A percentile compares a stretch with the other conserved stretches of the same genome.
Evolutionary conservation across 345 rosid genomes (phyloP).

Genomic region (Euphorbia peplus): DNA sequence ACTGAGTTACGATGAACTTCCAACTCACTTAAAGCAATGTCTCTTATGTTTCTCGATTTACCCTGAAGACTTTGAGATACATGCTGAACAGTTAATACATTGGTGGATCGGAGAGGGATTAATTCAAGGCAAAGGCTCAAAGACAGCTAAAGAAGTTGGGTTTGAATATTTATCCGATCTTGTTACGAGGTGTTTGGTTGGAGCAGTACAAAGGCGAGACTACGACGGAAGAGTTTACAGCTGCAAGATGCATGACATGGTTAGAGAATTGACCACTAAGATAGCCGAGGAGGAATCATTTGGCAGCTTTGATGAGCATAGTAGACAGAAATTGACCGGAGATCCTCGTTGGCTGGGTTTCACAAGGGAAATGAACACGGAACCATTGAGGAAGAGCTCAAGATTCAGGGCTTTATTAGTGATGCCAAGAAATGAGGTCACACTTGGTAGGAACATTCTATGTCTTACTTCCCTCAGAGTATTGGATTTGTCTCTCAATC

Average conservation of each 20-base stretch:
- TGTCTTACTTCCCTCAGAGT: conserved; percentile 26
- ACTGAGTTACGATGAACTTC: conserved; percentile 33
- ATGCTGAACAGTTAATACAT: conserved; percentile 25
- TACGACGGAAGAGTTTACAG: conserved; percentile 31
- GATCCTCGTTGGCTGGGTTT: conserved; percentile 27
- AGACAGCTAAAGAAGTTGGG: conserved; percentile 27
- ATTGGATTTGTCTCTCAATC: conserved; percentile 26
- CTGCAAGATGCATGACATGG: conserved; percentile 16
- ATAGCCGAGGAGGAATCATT: conserved; percentile 31
- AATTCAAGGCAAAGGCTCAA: conserved; percentile 5
- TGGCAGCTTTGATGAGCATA: conserved; percentile 24
- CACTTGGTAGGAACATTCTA: background rate
- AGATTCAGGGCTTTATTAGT: conserved; percentile 26
- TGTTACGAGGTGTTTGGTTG: conserved; percentile 31
- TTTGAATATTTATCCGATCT: conserved; percentile 24
- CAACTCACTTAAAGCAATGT: conserved; percentile 26
- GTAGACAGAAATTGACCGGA: conserved; percentile 13
- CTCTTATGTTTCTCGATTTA: conserved; percentile 31
- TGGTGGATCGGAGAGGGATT: conserved; percentile 40
- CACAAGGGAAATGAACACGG: conserved; percentile 11
- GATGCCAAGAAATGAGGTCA: conserved; percentile 14
- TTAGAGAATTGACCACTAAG: background rate
- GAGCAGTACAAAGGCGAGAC: conserved; percentile 21
- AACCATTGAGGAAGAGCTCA: conserved; percentile 10
- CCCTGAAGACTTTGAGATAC: conserved; percentile 30